Evolutionary conservation across 805 yeast species (phyloP), one percentile per base, ranked within the genome.

Genomic region (Myxozyma nipponensis): DNA sequence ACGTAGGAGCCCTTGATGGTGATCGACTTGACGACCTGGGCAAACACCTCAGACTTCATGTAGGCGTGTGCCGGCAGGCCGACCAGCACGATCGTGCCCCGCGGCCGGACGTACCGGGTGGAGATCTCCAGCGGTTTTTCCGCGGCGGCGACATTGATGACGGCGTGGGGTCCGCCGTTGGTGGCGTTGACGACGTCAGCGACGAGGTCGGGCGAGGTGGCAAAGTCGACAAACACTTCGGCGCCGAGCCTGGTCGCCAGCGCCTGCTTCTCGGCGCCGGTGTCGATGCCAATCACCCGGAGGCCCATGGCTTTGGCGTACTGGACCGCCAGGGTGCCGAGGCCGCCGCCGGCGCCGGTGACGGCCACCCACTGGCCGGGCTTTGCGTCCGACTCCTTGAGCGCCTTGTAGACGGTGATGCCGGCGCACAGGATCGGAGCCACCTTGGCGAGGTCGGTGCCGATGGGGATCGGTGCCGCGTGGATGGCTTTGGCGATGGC

Each of bases 391-490:
- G 95, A 86, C 39, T 86, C 83, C 77, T 86, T 86, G 67, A 86
- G 74, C 40, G 95, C 95, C 76, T 86, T 86, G 82, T 86, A 86
- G 51, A 85, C 95, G 37, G 95, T 86, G 69, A 86, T 81, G 71
- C 95, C 95, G 34, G 95, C 95, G 74, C 95, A 86, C 64, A 87
- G 77, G 66, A 86, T 81, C 62, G 95, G 95, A 9, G 95, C 82
- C 56, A 81, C 77, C 58, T 73, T 75, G 48, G 91, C 89, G 62
- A 86, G 77, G 66, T 87, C 90, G 38, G 85, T 72, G 52, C 82
- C 84, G 63, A 76, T 64, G 52, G 95, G 90, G 63, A 87, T 81
- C 61, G 77, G 74, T 38, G 95, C 95, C 37, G 93, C 95, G 66
- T 86, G 95, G 50, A 83, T 77, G 38, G 91, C 93, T 69, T 86